Base-by-base conservation (phyloP, 352 stramenopile species). In the Globisporangium paroecandrum region DNA sequence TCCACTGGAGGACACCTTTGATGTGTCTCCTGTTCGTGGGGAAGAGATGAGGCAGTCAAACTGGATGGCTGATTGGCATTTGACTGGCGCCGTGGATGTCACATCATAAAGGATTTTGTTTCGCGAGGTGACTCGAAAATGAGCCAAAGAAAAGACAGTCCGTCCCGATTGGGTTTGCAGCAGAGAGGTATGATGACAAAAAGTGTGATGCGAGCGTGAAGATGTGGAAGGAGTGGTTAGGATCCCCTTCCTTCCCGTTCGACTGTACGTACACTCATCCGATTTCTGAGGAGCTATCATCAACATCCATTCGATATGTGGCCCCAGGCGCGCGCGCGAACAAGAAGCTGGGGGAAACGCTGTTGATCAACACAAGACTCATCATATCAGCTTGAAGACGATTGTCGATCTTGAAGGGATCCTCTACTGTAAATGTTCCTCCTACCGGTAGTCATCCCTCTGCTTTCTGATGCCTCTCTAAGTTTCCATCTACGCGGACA, bases 1-100 rank as follows among this genome's bases (percentile, higher is more conserved):
- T 59, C 24, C 54, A 41, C 54, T 24, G 18, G 54, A 59, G 54
- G 54, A 41, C 54, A 41, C 4, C 41, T 49, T 49, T 49, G 41
- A n/a, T 49, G 13, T 49, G 41, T 49, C 41, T 49, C 41, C 38
- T 46, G 4, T 9, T 49, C 15, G 4, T n/a, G 41, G 41, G 13
- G 13, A 49, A 49, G 15, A 49, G 41, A 22, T 20, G 15, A 13
- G 15, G 6, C 41, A 49, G 41, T 49, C 41, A 56, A 12, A 56
- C 29, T 56, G 22, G 22, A 6, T 55, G 49, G 9, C n/a, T 56
- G 49, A 5, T 29, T 18, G 22, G 49, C 5, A 24, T 24, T 10
- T 56, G 49, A 18, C 10, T 55, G 18, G 8, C 47, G 38, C 8
- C 10, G 4, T 58, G 51, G 51, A 58, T 58, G 51, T n/a, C 51